Base-by-base conservation (phyloP, 2,329 filamentous ascomycete genomes). In the Fusarium tjaetaba region DNA sequence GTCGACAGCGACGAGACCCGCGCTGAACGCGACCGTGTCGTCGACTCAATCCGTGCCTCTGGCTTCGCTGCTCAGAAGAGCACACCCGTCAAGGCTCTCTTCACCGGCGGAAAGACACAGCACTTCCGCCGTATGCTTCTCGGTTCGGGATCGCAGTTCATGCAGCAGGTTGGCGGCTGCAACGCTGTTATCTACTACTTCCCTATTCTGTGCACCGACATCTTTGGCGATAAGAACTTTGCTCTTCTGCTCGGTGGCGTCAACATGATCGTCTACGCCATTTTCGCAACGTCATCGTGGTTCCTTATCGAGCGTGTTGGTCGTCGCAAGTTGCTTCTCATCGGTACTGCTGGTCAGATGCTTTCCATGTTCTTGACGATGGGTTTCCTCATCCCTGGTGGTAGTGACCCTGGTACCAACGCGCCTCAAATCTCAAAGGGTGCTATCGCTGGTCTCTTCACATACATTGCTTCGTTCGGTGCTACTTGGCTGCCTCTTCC, bases 391-490 rank as follows among this genome's bases (percentile, higher is more conserved):
- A 89, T 94, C n/a, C 92, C 92, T 48, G 89, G 89, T 1, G 87
- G 86, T 2, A 86, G 85, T 1, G 60, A 72, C 4, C 70, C 70
- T n/a, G 58, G 41, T 34, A 42, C n/a, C 20, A 34, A 49, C 2
- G 81, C 88, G 1, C 84, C 90, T 42, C 66, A 70, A 11, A 71
- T 70, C 11, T 90, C 90, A 6, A 93, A 92, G 78, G 92, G 91
- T 39, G 90, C 91, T 1, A 90, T 90, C 4, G 90, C 92, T 6
- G 91, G 90, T 64, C 82, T 93, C 18, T 93, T 93, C 82, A 86
- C 90, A 6, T 93, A 92, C 81, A 93, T 93, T 76, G 89, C 90
- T 9, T 90, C 90, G 62, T 93, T 92, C 71, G 91, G 90, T 39
- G 90, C 90, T 0, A 90, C 89, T 2, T 91, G 89, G 86, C 79